A percentile compares a stretch with the other conserved stretches of the same genome.
Evolutionary conservation across 371 early-diverging fungal species (phyloP).

Genomic region (Pancytospora epiphaga): DNA sequence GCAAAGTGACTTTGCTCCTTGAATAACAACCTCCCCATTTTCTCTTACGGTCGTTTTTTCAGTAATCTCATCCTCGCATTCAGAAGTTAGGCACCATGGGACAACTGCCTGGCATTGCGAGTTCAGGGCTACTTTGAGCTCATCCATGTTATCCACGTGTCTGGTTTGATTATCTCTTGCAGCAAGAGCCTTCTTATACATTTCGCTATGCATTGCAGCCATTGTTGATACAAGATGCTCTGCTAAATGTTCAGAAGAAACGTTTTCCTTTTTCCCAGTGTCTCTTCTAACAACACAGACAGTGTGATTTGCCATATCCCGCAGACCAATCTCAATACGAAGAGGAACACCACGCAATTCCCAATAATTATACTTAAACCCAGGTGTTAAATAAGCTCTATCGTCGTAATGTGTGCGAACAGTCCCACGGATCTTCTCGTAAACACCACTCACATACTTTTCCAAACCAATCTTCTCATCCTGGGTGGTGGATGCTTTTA

Average conservation of each 20-base stretch:
- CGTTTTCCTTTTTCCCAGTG: slow-evolving; percentile 65
- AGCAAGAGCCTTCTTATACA: slow-evolving; percentile 76
- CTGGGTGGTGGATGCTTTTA: slow-evolving; percentile 71
- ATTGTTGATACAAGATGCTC: slow-evolving; percentile 75
- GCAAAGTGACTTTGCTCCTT: slow-evolving; percentile 98
- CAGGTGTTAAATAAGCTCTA: slow-evolving; percentile 80
- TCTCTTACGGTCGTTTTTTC: slow-evolving; percentile 66
- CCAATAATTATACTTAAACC: slow-evolving; percentile 99
- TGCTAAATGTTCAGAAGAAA: slow-evolving; percentile 78
- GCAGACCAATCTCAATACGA: slow-evolving; percentile 91
- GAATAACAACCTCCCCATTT: slow-evolving; percentile 68
- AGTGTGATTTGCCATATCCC: slow-evolving; percentile 74
- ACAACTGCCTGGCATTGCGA: slow-evolving; percentile 74
- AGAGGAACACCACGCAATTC: slow-evolving; percentile 92
- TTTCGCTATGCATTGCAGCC: slow-evolving; percentile 74
- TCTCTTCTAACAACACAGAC: slow-evolving; percentile 76
- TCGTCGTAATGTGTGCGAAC: slow-evolving; percentile 74
- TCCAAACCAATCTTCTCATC: slow-evolving; percentile 63
- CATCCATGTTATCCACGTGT: slow-evolving; percentile 72
- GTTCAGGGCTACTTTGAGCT: slow-evolving; percentile 77
- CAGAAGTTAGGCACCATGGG: slow-evolving; percentile 84
- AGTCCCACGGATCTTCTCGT: slow-evolving; percentile 66
- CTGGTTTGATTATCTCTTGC: slow-evolving; percentile 69
- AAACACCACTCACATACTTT: slow-evolving; percentile 61
- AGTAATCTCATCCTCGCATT: slow-evolving; percentile 92